phyloP scores from a whole-genome alignment of 352 stramenopile species.

The Globisporangium paroecandrum region DNA sequence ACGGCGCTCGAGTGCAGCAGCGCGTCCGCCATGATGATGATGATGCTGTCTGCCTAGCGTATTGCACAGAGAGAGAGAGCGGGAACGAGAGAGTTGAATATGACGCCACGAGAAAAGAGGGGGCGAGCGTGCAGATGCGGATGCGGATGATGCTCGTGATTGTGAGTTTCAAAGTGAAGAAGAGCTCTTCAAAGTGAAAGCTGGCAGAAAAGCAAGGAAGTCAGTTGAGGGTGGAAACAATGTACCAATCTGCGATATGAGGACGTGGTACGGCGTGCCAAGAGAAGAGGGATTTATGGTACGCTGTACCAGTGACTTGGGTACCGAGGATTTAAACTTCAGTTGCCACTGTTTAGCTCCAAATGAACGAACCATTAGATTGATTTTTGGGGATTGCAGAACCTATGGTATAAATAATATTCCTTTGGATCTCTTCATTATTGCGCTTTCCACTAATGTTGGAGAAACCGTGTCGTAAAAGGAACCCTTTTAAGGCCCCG shows the following conservation, averaged over 20 bases:
- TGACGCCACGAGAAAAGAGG: neutral
- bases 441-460: no score
- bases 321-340: no score
- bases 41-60: neutral
- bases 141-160: neutral
- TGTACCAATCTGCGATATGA: conserved; percentile 6
- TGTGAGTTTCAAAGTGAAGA: conserved; percentile 10
- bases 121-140: neutral
- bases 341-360: no score
- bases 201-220: neutral
- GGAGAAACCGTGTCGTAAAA: no score
- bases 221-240: neutral
- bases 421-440: no score
- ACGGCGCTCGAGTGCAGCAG: conserved; percentile 68
- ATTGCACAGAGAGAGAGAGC: neutral
- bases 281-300: neutral
- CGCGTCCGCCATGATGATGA: conserved; percentile 35
- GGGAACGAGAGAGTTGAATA: conserved; percentile 1
- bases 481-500: no score
- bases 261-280: neutral
- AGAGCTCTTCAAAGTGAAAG: conserved; percentile 1
- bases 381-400: no score
- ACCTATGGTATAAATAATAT: no score
- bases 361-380: no score
- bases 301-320: neutral